Base-by-base conservation (phyloP, 2,329 filamentous ascomycete species). In the Pseudogymnoascus sp. region DNA sequence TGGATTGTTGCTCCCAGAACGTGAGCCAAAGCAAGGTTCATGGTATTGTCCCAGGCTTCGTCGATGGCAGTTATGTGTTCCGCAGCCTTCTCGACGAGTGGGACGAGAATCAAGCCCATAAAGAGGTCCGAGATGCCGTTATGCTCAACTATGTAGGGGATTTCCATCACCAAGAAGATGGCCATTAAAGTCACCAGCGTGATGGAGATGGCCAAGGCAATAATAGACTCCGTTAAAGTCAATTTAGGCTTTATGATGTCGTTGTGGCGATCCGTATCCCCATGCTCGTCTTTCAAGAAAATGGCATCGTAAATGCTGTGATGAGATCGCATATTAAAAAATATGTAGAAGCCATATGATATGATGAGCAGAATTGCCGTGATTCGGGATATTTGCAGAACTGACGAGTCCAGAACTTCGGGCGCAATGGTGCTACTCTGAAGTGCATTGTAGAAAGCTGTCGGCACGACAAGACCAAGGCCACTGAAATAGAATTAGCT, bases 1-100 rank as follows among this genome's bases (percentile, higher is more conserved):
- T 96, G 93, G 64, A 96, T 88, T 0, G 90, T 93, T 2, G 91
- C 88, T 56, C 91, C 91, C 43, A 96, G 85, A 61, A 95, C 90
- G 73, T 96, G 91, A 50, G 90, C 89, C 26, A 95, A 81, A 0
- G 91, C 90, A 75, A 93, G 88, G 77, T 95, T 95, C 81, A 93
- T 91, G 72, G 89, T 86, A 72, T 90, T 85, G 69, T 91, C 89
- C 81, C 86, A 93, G 24, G 91, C 91, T 79, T 96, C 91, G 69
- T 95, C 90, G 64, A 96, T 81, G 43, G 90, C 89, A 1, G 89
- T 93, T 56, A 96, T 78, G 75, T 96, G 91, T 75, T 96, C 91
- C 11, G 91, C 90, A 2, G 89, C 87, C 75, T 96, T 96, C 72
- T 96, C 91, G 5, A 95, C 90, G 0, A 96, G 81, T 3, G 90